Evolutionary conservation across 2,329 filamentous ascomycete genomes (phyloP).

Genomic region (Sarocladiaceae sp.): DNA sequence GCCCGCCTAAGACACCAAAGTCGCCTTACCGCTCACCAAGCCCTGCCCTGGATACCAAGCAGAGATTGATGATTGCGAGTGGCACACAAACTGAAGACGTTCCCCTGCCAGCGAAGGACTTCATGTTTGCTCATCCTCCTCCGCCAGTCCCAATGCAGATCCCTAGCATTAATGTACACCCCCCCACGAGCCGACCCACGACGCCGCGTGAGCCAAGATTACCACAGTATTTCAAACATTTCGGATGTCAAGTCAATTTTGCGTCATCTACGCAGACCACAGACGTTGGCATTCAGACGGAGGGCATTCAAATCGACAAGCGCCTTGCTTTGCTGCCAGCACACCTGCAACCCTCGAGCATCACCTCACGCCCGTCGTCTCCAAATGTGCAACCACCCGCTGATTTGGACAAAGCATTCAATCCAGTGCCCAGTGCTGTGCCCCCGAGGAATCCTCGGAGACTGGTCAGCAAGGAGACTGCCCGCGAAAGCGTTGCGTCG

Average conservation of each 20-base stretch:
- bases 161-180: conserved; percentile 87
- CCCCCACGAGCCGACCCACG: conserved; percentile 77
- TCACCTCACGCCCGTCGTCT: conserved; percentile 58
- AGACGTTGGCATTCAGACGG: conserved; percentile 67
- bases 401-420: conserved; percentile 38
- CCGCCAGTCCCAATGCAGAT: conserved; percentile 50
- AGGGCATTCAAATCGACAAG: conserved; percentile 81
- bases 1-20: conserved; percentile 62
- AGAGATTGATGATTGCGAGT: conserved; percentile 43
- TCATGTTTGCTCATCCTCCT: conserved; percentile 20
- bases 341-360: conserved; percentile 74
- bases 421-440: conserved; percentile 47
- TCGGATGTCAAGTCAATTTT: conserved; percentile 69
- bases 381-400: conserved; percentile 32
- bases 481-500: conserved; percentile 28
- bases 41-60: conserved; percentile 31
- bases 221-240: conserved; percentile 78
- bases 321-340: conserved; percentile 69
- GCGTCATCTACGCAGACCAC: conserved; percentile 13
- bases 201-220: conserved; percentile 71
- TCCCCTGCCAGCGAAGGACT: conserved; percentile 5
- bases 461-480: conserved; percentile 41
- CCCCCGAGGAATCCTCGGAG: conserved; percentile 56
- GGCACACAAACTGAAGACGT: conserved; percentile 57
- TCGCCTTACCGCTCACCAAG: conserved; percentile 38